phyloP scores from a whole-genome alignment of 768 basidiomycete genomes.

The Filobasidium floriforme region DNA sequence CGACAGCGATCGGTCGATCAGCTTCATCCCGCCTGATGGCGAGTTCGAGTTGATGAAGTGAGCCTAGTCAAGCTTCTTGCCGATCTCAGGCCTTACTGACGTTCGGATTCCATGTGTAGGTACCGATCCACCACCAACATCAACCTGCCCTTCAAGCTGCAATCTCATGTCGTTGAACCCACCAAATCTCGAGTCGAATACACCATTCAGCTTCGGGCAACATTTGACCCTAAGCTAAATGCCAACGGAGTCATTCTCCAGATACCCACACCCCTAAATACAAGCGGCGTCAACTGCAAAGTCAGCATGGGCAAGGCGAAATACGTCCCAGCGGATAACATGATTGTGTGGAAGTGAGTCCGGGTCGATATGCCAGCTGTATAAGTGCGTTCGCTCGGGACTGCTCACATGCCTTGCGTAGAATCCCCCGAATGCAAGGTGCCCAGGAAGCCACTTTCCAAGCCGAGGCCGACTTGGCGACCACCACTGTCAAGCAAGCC shows the following conservation, averaged over 20 bases:
- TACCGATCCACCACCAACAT: conserved; percentile 95
- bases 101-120: conserved; percentile 47
- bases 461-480: conserved; percentile 72
- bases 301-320: conserved; percentile 90
- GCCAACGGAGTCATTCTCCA: conserved; percentile 85
- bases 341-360: conserved; percentile 94
- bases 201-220: conserved; percentile 74
- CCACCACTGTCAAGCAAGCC: conserved; percentile 83
- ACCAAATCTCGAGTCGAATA: conserved; percentile 89
- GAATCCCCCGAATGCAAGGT: conserved; percentile 85
- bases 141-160: conserved; percentile 81
- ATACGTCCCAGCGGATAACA: conserved; percentile 90
- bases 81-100: background rate
- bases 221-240: conserved; percentile 82
- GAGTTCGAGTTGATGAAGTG: conserved; percentile 98
- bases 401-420: conserved; percentile 39
- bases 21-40: conserved; percentile 95
- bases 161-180: conserved; percentile 85
- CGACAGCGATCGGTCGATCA: conserved; percentile 85
- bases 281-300: conserved; percentile 85
- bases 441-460: conserved; percentile 80
- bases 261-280: conserved; percentile 94
- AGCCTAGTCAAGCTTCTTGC: conserved; percentile 30
- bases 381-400: background rate
- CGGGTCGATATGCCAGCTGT: background rate